Conservation (phyloP, 495 filamentous ascomycete genomes). For the Podospora comata region DNA sequence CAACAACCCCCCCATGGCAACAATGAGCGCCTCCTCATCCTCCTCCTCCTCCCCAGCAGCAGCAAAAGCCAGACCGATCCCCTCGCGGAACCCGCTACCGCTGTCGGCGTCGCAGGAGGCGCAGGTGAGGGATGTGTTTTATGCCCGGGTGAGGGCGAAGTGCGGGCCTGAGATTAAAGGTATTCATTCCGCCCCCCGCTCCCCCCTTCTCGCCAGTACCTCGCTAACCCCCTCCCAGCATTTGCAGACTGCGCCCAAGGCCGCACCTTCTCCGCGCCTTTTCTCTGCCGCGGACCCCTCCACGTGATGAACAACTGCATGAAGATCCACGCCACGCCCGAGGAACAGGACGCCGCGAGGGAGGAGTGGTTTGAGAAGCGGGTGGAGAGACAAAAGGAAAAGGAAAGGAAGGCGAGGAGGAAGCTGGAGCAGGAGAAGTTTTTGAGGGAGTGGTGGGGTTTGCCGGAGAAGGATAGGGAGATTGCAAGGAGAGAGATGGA, state of each 20-base stretch:
- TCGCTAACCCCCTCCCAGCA: conserved; percentile 45
- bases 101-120: conserved; percentile 87
- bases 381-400: conserved; percentile 60
- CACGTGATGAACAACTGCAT: conserved; percentile 92
- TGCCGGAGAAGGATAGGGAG: conserved; percentile 50
- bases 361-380: conserved; percentile 87
- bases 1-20: background rate
- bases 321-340: conserved; percentile 75
- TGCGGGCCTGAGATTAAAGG: conserved; percentile 87
- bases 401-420: conserved; percentile 57
- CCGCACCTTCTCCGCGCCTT: conserved; percentile 80
- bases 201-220: background rate
- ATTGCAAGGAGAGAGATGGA: conserved; percentile 36
- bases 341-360: conserved; percentile 81
- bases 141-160: conserved; percentile 73
- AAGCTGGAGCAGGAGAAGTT: conserved; percentile 56
- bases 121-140: conserved; percentile 85
- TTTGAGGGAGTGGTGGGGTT: conserved; percentile 58
- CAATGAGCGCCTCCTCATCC: background rate
- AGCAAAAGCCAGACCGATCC: conserved; percentile 38
- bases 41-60: too few species aligned
- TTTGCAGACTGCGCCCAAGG: conserved; percentile 82
- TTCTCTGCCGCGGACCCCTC: conserved; percentile 74
- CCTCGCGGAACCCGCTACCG: conserved; percentile 80
- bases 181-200: conserved; percentile 36